Evolutionary conservation across 1,284 basidiomycete genomes (phyloP), one percentile per base, ranked within the genome.

Genomic region (Ceratobasidium sp.): DNA sequence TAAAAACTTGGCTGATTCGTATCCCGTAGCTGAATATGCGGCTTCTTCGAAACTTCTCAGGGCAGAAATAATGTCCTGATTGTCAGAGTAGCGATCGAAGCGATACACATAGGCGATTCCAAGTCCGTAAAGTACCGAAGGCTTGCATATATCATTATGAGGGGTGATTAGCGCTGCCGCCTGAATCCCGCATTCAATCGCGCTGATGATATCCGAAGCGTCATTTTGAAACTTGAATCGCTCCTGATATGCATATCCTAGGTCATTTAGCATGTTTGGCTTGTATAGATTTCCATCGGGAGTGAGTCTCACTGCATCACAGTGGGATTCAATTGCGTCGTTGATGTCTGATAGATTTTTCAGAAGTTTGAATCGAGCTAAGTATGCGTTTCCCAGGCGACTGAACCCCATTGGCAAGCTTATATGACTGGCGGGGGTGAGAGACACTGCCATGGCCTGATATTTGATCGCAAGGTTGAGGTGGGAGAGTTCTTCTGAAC

Each of bases 301-400:
- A 29, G 35, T 34, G 6, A 49, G 25, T 3, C 25, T 27, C 0
- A 35, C 34, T 25, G 60, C 45, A 40, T 10, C 34, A 8, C 22
- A 17, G 5, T 50, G 22, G n/a, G 25, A n/a, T 22, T 47, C 22
- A 7, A 47, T 47, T 12, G 45, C 45, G 7, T 20, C 22, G 20
- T 47, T 22, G 6, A 47, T 47, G 45, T 47, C 45, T 12, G 7
- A 8, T 20, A 22, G 7, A 6, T 53, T n/a, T 1, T 15, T 10
- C 17, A 17, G 2, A 3, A n/a, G 47, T 13, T 43, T 22, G 35
- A 49, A 62, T 31, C 43, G 40, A 25, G 5, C 2, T 25, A 65
- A 34, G 20, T 53, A 53, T 13, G 60, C 29, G 20, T 5, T 43
- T 12, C 60, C 60, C 17, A 50, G 60, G 60, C 53, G 52, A 38